phyloP scores from a whole-genome alignment of 805 yeast species.

The Priceomyces carsonii region DNA sequence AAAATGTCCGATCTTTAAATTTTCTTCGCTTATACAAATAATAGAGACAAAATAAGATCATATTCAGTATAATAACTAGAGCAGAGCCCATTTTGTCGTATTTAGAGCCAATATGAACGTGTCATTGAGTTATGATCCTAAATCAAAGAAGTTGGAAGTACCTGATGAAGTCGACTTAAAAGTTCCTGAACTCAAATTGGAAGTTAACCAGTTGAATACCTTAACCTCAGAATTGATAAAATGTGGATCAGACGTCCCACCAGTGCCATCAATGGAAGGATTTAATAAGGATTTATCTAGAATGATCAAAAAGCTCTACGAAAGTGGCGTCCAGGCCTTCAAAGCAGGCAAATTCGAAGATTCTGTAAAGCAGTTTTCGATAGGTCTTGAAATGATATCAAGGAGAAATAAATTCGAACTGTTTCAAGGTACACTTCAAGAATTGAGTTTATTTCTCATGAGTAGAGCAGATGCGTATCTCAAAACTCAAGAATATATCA shows the following conservation, averaged over 20 bases:
- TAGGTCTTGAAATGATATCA: slow-evolving; percentile 67
- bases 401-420: slow-evolving; percentile 74
- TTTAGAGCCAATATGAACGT: slow-evolving; percentile 21
- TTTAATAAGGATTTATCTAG: slow-evolving; percentile 57
- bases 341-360: slow-evolving; percentile 56
- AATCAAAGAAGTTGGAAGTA: slow-evolving; percentile 23
- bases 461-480: slow-evolving; percentile 71
- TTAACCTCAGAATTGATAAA: slow-evolving; percentile 39
- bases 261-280: slow-evolving; percentile 53
- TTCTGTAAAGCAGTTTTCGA: slow-evolving; percentile 60
- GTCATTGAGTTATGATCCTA: slow-evolving; percentile 26
- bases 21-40: too few species aligned
- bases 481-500: slow-evolving; percentile 52
- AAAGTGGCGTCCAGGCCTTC: slow-evolving; percentile 60
- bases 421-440: slow-evolving; percentile 71
- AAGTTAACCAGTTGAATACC: slow-evolving; percentile 43
- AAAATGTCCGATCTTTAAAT: too few species aligned
- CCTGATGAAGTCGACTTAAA: slow-evolving; percentile 17
- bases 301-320: slow-evolving; percentile 65
- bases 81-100: too few species aligned
- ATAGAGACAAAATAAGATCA: too few species aligned
- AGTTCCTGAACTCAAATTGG: slow-evolving; percentile 35
- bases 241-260: slow-evolving; percentile 51
- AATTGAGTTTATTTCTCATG: slow-evolving; percentile 62
- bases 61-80: too few species aligned